Evolutionary conservation across 2,329 filamentous ascomycete genomes (phyloP).

Genomic region (Mollisia scopiformis): DNA sequence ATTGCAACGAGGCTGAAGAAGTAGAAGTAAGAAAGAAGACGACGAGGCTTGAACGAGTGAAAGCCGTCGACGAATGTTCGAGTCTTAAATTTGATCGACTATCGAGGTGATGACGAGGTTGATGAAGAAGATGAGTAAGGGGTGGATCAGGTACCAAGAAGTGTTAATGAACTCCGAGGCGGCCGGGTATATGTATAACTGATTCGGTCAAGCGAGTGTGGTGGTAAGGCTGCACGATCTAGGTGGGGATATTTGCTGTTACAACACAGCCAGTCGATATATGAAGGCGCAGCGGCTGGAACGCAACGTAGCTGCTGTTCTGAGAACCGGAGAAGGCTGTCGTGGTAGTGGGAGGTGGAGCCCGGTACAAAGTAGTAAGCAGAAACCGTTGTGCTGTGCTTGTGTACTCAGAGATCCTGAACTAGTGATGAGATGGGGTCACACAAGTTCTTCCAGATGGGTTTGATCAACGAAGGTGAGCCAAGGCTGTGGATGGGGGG

Average conservation of each 20-base stretch:
- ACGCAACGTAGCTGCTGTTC: slow-evolving; percentile 33
- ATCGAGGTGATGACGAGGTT: slow-evolving; percentile 12
- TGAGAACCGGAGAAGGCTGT: slow-evolving; percentile 19
- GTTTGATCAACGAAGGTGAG: slow-evolving; percentile 22
- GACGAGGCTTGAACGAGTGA: slow-evolving; percentile 41
- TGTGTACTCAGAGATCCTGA: slow-evolving; percentile 10
- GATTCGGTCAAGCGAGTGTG: slow-evolving; percentile 33
- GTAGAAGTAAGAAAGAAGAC: slow-evolving; percentile 34
- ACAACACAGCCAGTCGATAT: slow-evolving; percentile 27
- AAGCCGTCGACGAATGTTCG: slow-evolving; percentile 35
- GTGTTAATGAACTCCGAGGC: slow-evolving; percentile 26
- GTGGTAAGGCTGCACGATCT: slow-evolving; percentile 33
- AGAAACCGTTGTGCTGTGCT: slow-evolving; percentile 25
- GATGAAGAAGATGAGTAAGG: slow-evolving; percentile 19
- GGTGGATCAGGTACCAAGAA: slow-evolving; percentile 22
- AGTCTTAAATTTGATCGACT: slow-evolving; percentile 24
- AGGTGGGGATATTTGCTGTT: slow-evolving; percentile 19
- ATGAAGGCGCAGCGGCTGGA: slow-evolving; percentile 31
- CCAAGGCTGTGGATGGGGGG: slow-evolving; percentile 25
- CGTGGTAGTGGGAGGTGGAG: no score
- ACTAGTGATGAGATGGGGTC: slow-evolving; percentile 1
- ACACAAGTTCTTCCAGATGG: slow-evolving; percentile 14
- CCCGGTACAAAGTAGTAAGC: slow-evolving; percentile 30
- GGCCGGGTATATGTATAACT: slow-evolving; percentile 33
- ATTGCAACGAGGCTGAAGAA: slow-evolving; percentile 54